Evolutionary conservation across 768 basidiomycete genomes (phyloP).

Genomic region (Kwoniella botswanensis): DNA sequence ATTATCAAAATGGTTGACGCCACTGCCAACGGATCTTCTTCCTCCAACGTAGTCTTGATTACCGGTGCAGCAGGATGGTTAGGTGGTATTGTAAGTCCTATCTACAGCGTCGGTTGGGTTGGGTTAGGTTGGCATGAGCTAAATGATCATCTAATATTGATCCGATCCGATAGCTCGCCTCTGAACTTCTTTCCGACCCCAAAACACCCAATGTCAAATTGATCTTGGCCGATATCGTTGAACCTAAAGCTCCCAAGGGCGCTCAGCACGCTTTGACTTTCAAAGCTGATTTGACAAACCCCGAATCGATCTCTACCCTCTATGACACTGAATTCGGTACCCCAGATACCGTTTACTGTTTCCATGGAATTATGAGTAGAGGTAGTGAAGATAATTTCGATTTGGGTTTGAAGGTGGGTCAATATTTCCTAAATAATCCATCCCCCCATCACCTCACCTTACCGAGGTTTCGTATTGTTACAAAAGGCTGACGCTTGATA

Average conservation of each 20-base stretch:
- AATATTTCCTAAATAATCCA: neutral
- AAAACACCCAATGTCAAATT: slow-evolving; percentile 60
- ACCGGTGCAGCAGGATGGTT: slow-evolving; percentile 58
- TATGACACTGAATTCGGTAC: slow-evolving; percentile 55
- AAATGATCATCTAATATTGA: neutral
- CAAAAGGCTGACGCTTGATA: too few species aligned
- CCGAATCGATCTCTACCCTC: slow-evolving; percentile 46
- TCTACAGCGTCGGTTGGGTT: too few species aligned
- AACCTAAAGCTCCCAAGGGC: slow-evolving; percentile 55
- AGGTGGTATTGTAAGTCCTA: slow-evolving; percentile 50
- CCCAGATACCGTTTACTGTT: slow-evolving; percentile 57
- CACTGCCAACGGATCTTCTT: slow-evolving; percentile 20
- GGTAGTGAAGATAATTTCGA: slow-evolving; percentile 59
- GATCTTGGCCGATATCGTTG: slow-evolving; percentile 64
- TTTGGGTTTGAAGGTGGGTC: slow-evolving; percentile 54
- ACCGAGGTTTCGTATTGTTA: too few species aligned
- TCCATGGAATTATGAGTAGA: slow-evolving; percentile 58
- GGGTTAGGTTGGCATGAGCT: neutral
- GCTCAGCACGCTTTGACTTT: slow-evolving; percentile 46
- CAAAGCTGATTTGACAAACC: slow-evolving; percentile 55
- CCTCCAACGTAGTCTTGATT: slow-evolving; percentile 53
- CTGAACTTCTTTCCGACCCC: slow-evolving; percentile 47
- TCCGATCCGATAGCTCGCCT: slow-evolving; percentile 39
- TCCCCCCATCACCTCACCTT: neutral
- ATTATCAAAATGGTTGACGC: slow-evolving; percentile 29